Base-by-base conservation (phyloP, 345 rosid species). In the Noccaea bulbosa region DNA sequence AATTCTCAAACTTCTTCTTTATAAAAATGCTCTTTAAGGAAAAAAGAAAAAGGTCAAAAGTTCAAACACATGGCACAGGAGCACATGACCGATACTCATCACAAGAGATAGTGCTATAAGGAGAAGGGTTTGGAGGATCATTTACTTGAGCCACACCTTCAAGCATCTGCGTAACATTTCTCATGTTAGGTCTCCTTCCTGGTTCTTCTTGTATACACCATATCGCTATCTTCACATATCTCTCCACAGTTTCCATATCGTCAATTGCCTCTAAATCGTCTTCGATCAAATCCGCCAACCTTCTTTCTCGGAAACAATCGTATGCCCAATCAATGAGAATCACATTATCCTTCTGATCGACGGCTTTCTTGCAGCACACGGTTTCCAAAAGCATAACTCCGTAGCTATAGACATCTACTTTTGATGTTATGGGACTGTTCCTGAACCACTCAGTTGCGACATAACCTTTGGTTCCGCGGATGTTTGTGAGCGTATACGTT, bases 131-230 rank as follows among this genome's bases (percentile, higher is more conserved):
- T 37, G 78, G 72, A 55, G 86, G 80, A 40, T 59, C 38, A 22
- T 68, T 69, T 66, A 78, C 71, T 70, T 76, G 71, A n/a, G 47
- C 5, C 44, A 49, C 73, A 62, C 78, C 81, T 76, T 83, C 84
- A 34, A 83, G 58, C 83, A 83, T 76, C 24, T 70, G 78, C 22
- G 70, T 60, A 9, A 86, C 75, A 32, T 67, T 73, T 79, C 77
- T 81, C 83, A 82, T 82, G 5, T 74, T 45, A 8, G 85, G 88
- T 69, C 87, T 81, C 11, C 81, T 48, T 7, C 69, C 62, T 41
- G 79, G 83, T 46, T 80, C 89, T 62, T 81, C 85, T 55, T 80
- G 89, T 49, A 87, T 83, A 81, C 89, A 84, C 83, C 89, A 85
- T 37, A 85, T 69, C 37, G 80, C 85, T 30, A 78, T 80, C 81